A percentile compares a stretch with the other conserved stretches of the same genome.
Conservation (phyloP, 73 alveolate species). For the Symbiodinium natans region DNA sequence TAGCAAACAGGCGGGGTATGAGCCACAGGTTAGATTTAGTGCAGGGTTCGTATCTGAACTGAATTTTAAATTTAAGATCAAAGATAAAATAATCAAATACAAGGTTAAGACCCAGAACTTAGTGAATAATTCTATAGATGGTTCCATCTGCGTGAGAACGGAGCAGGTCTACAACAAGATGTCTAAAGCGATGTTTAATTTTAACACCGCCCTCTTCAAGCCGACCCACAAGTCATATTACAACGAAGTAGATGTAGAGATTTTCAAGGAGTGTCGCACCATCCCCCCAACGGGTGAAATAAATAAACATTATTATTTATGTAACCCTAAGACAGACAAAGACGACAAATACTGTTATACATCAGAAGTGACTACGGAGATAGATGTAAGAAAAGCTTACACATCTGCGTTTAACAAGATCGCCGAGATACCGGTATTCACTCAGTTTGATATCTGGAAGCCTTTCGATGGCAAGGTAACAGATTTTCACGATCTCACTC, state of each 20-base stretch:
- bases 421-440: not conserved
- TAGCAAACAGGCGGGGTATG: no score
- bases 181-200: no score
- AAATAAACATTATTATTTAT: not conserved
- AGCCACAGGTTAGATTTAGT: no score
- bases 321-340: not conserved
- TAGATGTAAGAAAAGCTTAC: not conserved
- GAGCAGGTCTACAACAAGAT: no score
- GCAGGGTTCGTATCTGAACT: no score
- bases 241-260: not conserved
- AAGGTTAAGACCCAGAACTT: no score
- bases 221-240: not conserved
- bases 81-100: no score
- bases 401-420: not conserved
- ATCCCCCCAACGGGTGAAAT: not conserved
- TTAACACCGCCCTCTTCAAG: no score
- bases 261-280: not conserved
- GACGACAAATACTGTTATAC: not conserved
- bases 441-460: not conserved
- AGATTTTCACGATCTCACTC: not conserved
- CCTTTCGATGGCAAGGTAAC: not conserved
- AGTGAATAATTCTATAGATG: no score
- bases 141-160: no score
- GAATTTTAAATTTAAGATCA: no score
- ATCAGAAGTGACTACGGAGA: not conserved